These are phyloP conservation scores for Pestalotiopsis fici DNA, from an alignment of 2,329 filamentous ascomycete genomes.

Conservation along the genomic window DNA sequence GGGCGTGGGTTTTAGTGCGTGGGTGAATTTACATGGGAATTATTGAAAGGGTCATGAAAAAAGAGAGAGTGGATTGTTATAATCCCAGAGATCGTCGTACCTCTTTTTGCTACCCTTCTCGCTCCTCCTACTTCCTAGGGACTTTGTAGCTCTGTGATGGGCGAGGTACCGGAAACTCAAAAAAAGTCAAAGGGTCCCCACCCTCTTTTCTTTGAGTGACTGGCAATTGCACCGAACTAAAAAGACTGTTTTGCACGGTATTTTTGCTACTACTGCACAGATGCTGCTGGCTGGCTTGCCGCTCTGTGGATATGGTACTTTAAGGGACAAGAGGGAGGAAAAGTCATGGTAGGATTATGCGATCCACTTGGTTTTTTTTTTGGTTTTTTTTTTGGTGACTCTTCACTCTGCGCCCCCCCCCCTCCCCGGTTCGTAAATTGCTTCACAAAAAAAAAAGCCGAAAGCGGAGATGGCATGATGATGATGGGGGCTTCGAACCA, in stretches of 20 bases:
- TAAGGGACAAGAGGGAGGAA: neutral
- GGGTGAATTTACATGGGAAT: neutral
- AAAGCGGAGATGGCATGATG: constrained; percentile 11
- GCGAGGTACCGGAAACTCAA: neutral
- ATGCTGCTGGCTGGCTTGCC: neutral
- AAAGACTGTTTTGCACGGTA: neutral
- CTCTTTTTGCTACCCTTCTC: neutral
- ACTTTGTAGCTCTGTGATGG: neutral
- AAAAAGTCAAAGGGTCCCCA: neutral
- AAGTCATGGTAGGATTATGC: neutral
- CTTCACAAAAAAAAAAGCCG: constrained; percentile 7
- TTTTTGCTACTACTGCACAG: neutral
- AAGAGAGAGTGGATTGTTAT: neutral
- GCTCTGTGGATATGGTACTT: neutral
- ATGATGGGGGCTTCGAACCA: constrained; percentile 7
- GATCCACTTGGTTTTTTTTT: constrained; percentile 2
- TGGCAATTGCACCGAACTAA: neutral
- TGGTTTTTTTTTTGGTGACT: neutral
- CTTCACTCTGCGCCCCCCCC: neutral
- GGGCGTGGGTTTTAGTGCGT: neutral
- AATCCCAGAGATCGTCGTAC: neutral
- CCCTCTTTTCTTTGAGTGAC: neutral
- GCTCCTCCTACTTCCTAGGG: neutral
- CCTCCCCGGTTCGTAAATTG: neutral
- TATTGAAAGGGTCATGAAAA: neutral